Percentiles rank a stretch among this genome's conserved stretches.
Conservation (phyloP, 176 grass and related monocot species). For the Triticum monococcum region DNA sequence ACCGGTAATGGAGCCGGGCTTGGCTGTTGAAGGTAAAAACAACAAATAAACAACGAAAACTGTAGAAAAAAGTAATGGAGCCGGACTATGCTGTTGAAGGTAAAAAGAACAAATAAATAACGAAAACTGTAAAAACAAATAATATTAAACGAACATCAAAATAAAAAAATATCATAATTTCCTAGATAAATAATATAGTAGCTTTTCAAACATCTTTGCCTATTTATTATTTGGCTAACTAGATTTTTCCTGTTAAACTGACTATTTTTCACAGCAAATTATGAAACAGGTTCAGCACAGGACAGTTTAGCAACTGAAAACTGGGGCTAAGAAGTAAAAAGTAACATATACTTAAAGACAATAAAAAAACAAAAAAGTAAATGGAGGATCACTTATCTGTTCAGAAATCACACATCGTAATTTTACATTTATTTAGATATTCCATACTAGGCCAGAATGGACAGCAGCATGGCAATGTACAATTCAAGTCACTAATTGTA, state of each 20-base stretch:
- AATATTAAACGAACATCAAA: background rate
- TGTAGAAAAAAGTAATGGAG: background rate
- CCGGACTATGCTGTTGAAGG: constrained; percentile 48
- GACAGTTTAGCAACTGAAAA: background rate
- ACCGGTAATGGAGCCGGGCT: constrained; percentile 34
- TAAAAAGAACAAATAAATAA: background rate
- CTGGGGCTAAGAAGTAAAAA: background rate
- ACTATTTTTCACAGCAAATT: background rate
- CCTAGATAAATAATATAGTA: background rate
- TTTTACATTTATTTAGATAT: constrained; percentile 5
- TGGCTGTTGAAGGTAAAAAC: constrained; percentile 38
- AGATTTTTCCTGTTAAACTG: background rate
- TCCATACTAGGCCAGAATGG: background rate
- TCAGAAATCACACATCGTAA: constrained; percentile 2
- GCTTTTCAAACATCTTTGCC: background rate
- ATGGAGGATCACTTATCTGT: background rate
- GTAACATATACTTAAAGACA: background rate
- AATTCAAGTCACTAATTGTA: background rate
- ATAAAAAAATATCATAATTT: background rate
- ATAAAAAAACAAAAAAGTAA: background rate
- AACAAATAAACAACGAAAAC: background rate
- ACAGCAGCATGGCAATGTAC: background rate
- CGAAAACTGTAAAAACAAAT: background rate
- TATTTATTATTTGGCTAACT: background rate
- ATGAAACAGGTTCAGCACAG: background rate